phyloP scores from a whole-genome alignment of 2,329 filamentous ascomycete species.

The Hypoxylon sp. region DNA sequence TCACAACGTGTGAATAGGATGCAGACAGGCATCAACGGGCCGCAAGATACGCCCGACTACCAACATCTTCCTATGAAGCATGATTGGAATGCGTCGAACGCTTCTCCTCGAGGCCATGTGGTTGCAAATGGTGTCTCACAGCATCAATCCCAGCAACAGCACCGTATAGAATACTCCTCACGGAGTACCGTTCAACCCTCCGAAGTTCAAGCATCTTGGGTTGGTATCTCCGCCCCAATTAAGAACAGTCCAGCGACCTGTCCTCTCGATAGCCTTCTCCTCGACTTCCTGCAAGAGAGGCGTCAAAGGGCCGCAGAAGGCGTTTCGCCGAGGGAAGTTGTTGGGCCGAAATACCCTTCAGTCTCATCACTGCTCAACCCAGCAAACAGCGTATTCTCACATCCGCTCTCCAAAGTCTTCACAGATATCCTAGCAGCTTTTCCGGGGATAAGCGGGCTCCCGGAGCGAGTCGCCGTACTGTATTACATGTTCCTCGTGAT shows the following conservation, averaged over 20 bases:
- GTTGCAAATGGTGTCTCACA: conserved; percentile 23
- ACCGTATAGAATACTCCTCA: conserved; percentile 39
- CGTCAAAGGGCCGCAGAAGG: conserved; percentile 77
- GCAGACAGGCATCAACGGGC: conserved; percentile 65
- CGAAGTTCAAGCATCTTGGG: conserved; percentile 33
- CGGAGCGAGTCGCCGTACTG: conserved; percentile 85
- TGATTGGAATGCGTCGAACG: conserved; percentile 59
- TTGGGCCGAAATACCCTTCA: conserved; percentile 84
- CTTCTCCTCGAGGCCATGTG: conserved; percentile 15
- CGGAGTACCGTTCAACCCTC: conserved; percentile 18
- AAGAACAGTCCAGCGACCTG: conserved; percentile 79
- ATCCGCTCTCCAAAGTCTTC: conserved; percentile 87
- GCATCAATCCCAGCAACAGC: conserved; percentile 33
- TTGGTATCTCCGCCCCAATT: conserved; percentile 58
- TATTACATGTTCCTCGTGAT: conserved; percentile 91
- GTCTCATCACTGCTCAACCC: conserved; percentile 85
- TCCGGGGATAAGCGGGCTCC: conserved; percentile 81
- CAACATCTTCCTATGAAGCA: conserved; percentile 67
- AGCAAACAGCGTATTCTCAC: conserved; percentile 71
- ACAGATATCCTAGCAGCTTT: conserved; percentile 90
- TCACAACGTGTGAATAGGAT: conserved; percentile 69
- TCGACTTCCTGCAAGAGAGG: conserved; percentile 82
- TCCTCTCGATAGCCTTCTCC: conserved; percentile 82
- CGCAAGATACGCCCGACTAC: conserved; percentile 62
- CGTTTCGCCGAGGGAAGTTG: conserved; percentile 73